Evolutionary conservation across 2,329 filamentous ascomycete genomes (phyloP), one percentile per base, ranked within the genome.

Genomic region (Paraconiothyrium sp.): DNA sequence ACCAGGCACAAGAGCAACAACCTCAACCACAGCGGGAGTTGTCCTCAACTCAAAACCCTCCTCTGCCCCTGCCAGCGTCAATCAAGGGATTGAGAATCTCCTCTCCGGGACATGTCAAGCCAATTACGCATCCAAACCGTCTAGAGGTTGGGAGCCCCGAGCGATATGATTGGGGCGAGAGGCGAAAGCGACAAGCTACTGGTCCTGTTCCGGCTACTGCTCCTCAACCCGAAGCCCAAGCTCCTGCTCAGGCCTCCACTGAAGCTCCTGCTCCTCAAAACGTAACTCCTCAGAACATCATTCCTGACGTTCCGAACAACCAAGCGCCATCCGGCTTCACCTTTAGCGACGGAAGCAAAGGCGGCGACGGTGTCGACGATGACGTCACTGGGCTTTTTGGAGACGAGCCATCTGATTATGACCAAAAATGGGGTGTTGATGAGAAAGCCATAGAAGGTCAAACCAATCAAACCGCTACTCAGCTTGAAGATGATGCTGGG

Each of bases 341-440:
- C 11, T 57, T 37, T 27, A 60, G 48, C 24, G 47, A 56, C 43
- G 51, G 46, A 4, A 50, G 43, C 3, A 37, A 60, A 11, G 62
- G 62, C 7, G 62, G 62, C 11, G 54, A 58, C 41, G 57, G 57
- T 11, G 48, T 52, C 9, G 59, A 61, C 24, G 55, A 48, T 14
- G 58, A 64, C 20, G 41, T 47, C 4, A 13, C 39, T 11, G 60
- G 50, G 13, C 20, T 63, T 14, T 63, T 66, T 54, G 63, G 63
- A 11, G 50, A 46, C 16, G 61, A 66, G 43, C 63, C 58, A 2
- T 51, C 24, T 34, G 51, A 57, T 30, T 66, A 60, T 22, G 60
- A 59, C 8, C 10, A 57, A 14, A 32, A 58, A 20, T 65, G 60
- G 60, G 34, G 46, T n/a, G 46, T 57, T 9, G 46, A 41, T 20